Conservation (phyloP, 2,329 filamentous ascomycete species). For the Pezicula neosporulosa region DNA sequence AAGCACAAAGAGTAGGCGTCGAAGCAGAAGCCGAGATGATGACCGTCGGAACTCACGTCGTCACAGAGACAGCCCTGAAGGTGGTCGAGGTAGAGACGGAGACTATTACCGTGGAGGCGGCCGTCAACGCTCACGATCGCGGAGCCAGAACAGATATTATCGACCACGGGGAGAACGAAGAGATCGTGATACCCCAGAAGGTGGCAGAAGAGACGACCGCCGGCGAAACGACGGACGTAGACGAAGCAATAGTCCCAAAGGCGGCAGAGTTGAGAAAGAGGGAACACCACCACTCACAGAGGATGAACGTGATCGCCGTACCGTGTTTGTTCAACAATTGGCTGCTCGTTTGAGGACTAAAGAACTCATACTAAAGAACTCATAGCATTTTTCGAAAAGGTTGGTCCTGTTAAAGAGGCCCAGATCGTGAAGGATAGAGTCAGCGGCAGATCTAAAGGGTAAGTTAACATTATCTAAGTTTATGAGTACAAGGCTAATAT, state of each 20-base stretch:
- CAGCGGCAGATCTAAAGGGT: slow-evolving; percentile 97
- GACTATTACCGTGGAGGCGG: slow-evolving; percentile 69
- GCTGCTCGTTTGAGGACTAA: slow-evolving; percentile 89
- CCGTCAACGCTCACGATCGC: slow-evolving; percentile 65
- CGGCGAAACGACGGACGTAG: slow-evolving; percentile 34
- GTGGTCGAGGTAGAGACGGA: slow-evolving; percentile 46
- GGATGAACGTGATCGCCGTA: slow-evolving; percentile 94
- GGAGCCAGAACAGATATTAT: slow-evolving; percentile 63
- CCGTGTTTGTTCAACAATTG: slow-evolving; percentile 97
- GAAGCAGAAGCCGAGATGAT: slow-evolving; percentile 76
- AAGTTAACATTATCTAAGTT: slow-evolving; percentile 32
- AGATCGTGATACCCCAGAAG: slow-evolving; percentile 51
- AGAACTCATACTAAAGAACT: slow-evolving; percentile 89
- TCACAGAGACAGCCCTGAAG: slow-evolving; percentile 54
- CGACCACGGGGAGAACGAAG: slow-evolving; percentile 42
- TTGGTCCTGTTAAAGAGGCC: slow-evolving; percentile 91
- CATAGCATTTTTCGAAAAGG: slow-evolving; percentile 92
- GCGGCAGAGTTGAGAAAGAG: slow-evolving; percentile 31
- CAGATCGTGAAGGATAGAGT: slow-evolving; percentile 99
- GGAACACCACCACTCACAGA: slow-evolving; percentile 76
- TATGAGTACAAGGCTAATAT: not conserved
- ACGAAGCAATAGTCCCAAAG: slow-evolving; percentile 35
- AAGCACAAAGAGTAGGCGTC: slow-evolving; percentile 75
- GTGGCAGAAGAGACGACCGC: slow-evolving; percentile 39
- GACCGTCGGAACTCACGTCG: slow-evolving; percentile 71